phyloP scores from a whole-genome alignment of 257 asterid genomes.

The Solanum sitiens region DNA sequence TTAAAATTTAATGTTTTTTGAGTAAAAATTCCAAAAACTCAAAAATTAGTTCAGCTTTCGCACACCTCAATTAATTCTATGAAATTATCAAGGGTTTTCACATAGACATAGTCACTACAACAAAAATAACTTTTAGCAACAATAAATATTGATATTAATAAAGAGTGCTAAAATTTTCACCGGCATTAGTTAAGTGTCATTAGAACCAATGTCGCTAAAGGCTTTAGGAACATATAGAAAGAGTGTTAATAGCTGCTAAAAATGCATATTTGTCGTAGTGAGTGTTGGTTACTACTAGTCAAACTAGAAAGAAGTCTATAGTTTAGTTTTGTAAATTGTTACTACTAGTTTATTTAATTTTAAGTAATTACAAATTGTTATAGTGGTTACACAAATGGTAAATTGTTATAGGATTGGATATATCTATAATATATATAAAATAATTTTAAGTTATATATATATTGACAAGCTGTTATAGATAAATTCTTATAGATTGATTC shows the following conservation, averaged over 20 bases:
- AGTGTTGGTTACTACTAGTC: neutral
- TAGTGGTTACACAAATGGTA: neutral
- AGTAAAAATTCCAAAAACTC: neutral
- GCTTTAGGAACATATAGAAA: accelerated
- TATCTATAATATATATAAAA: neutral
- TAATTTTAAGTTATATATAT: neutral
- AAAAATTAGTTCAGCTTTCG: too few relatives aligned
- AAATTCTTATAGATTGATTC: neutral
- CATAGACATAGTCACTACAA: neutral
- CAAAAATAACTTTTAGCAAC: too few relatives aligned
- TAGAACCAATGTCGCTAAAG: too few relatives aligned
- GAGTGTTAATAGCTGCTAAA: too few relatives aligned
- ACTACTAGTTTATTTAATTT: neutral
- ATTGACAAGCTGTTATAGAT: neutral
- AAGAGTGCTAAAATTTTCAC: too few relatives aligned
- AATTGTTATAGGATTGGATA: too few relatives aligned
- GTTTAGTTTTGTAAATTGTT: neutral
- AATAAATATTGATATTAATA: too few relatives aligned
- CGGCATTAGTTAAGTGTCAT: too few relatives aligned
- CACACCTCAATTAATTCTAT: neutral
- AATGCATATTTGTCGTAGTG: too few relatives aligned
- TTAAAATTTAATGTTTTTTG: too few relatives aligned
- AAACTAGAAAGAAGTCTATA: neutral
- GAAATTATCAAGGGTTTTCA: neutral
- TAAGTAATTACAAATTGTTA: neutral